Conservation (phyloP, 495 filamentous ascomycete genomes). For the Daldinia caldariorum region DNA sequence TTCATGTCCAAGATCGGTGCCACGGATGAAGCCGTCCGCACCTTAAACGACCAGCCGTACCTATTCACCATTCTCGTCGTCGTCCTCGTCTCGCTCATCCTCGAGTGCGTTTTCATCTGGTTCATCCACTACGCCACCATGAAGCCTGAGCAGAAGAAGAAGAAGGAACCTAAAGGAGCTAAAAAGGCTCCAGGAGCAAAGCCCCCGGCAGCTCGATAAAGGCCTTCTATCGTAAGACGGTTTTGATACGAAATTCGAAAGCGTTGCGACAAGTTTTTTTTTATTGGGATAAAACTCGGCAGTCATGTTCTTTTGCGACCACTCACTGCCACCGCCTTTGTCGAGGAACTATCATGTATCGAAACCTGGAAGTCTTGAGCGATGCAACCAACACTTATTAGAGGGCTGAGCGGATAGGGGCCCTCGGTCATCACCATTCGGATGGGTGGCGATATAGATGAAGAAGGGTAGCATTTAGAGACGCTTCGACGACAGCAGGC, state of each 20-base stretch:
- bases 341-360: conserved; percentile 1
- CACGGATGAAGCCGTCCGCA: conserved; percentile 58
- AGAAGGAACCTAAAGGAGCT: conserved; percentile 53
- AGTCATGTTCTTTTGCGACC: background rate
- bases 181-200: conserved; percentile 48
- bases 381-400: conserved; percentile 1
- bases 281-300: background rate
- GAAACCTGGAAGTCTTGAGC: background rate
- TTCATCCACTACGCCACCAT: conserved; percentile 62
- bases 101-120: conserved; percentile 56
- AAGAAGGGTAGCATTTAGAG: conserved; percentile 21
- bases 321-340: background rate
- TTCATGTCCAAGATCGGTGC: conserved; percentile 60
- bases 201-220: conserved; percentile 46
- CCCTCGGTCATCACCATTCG: background rate
- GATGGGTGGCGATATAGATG: conserved; percentile 7
- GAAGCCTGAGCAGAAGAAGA: conserved; percentile 62
- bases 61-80: conserved; percentile 61
- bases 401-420: background rate
- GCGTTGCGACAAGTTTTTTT: background rate
- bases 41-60: conserved; percentile 63
- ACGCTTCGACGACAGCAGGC: conserved; percentile 46
- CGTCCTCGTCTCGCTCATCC: conserved; percentile 56
- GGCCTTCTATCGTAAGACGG: background rate
- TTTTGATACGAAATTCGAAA: background rate